phyloP scores from a whole-genome alignment of 169 alveolate species.

The Miamiensis avidus region DNA sequence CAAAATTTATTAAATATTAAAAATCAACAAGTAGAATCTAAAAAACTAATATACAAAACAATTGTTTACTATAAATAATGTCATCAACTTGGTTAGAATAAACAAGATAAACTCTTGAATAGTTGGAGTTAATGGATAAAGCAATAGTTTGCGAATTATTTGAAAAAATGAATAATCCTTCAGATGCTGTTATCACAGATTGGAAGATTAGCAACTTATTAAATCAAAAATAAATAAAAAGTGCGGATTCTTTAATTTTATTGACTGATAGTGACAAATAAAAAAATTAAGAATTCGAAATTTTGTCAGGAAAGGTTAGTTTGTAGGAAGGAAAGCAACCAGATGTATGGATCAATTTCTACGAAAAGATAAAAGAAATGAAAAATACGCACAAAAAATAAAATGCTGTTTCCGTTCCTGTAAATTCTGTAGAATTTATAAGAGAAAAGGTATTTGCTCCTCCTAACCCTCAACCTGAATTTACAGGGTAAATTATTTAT shows the following conservation, averaged over 20 bases:
- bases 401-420: conserved; percentile 41
- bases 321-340: conserved; percentile 55
- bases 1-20: too few relatives aligned
- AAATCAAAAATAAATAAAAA: conserved; percentile 65
- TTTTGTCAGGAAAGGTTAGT: conserved; percentile 66
- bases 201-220: conserved; percentile 64
- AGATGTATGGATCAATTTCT: conserved; percentile 85
- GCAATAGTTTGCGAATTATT: conserved; percentile 69
- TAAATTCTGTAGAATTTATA: conserved; percentile 59
- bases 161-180: conserved; percentile 76
- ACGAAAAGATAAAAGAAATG: conserved; percentile 76
- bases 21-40: too few relatives aligned
- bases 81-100: conserved; percentile 75
- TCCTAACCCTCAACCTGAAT: conserved; percentile 60
- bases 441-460: conserved; percentile 67
- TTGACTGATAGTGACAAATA: conserved; percentile 70
- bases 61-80: conserved; percentile 46
- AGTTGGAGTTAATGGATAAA: conserved; percentile 76
- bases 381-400: conserved; percentile 66
- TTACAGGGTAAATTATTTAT: conserved; percentile 42
- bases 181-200: conserved; percentile 76
- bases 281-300: conserved; percentile 73
- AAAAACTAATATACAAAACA: neutral
- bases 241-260: conserved; percentile 64
- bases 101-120: conserved; percentile 69